Conservation (phyloP, 2,329 filamentous ascomycete species). For the Alternaria arbusti region DNA sequence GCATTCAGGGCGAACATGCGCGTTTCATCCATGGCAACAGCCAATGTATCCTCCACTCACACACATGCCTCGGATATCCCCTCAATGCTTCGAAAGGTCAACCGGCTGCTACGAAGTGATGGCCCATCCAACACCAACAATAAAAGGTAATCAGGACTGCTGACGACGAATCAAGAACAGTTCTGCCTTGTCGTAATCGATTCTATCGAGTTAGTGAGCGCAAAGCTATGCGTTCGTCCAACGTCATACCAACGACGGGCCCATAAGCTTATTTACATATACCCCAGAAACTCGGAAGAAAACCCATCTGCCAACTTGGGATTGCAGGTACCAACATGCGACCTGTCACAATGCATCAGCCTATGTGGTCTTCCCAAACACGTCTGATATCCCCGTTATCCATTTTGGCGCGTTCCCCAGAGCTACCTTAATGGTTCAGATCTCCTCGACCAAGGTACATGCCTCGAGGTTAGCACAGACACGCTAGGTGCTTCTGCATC, state of each 20-base stretch:
- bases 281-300: background rate
- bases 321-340: conserved; percentile 1
- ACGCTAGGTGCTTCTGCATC: background rate
- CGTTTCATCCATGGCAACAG: background rate
- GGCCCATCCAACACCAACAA: background rate
- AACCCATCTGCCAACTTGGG: background rate
- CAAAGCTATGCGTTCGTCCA: background rate
- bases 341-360: background rate
- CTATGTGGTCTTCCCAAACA: background rate
- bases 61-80: background rate
- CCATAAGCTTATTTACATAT: background rate
- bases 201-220: background rate
- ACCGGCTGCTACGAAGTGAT: background rate
- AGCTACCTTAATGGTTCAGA: background rate
- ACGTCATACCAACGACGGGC: background rate
- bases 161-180: background rate
- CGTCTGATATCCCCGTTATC: background rate
- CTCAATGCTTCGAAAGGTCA: background rate
- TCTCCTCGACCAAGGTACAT: conserved; percentile 4
- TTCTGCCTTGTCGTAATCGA: background rate
- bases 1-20: background rate
- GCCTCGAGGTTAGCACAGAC: background rate
- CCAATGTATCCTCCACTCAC: background rate
- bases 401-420: background rate
- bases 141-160: background rate